phyloP scores from a whole-genome alignment of 202 grass and related monocot genomes.

The Brachypodium distachyon region DNA sequence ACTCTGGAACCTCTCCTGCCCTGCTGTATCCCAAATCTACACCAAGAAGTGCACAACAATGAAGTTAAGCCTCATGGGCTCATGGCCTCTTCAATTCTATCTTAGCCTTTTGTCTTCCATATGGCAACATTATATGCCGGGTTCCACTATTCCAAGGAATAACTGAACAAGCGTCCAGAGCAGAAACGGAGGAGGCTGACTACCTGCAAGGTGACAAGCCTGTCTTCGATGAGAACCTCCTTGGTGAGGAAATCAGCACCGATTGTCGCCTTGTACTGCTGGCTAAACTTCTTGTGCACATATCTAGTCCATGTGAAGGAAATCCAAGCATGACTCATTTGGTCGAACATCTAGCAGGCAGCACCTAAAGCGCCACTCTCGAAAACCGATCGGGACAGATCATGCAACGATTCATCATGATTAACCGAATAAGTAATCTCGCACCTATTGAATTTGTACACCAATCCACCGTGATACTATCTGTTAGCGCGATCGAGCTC shows the following conservation, averaged over 20 bases:
- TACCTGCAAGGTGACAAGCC: constrained; percentile 93
- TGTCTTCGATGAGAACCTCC: constrained; percentile 82
- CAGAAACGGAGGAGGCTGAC: not conserved
- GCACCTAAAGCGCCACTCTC: not conserved
- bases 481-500: not conserved
- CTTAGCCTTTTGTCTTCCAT: too few species aligned
- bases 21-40: constrained; percentile 85
- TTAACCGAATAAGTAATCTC: not conserved
- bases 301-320: constrained; percentile 58
- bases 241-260: constrained; percentile 98
- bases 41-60: not conserved
- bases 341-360: not conserved
- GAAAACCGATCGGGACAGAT: not conserved
- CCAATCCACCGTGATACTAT: too few species aligned
- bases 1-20: constrained; percentile 85
- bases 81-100: too few species aligned
- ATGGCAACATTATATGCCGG: too few species aligned
- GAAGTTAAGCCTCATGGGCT: not conserved
- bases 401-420: not conserved
- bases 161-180: not conserved
- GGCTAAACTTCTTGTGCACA: constrained; percentile 93
- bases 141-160: too few species aligned
- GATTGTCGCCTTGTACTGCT: constrained; percentile 96
- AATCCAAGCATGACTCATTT: not conserved
- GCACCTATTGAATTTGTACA: too few species aligned